A percentile compares a stretch with the other conserved stretches of the same genome.
phyloP scores from a whole-genome alignment of 2,329 filamentous ascomycete genomes.

The Graphiopsis chlorocephala region DNA sequence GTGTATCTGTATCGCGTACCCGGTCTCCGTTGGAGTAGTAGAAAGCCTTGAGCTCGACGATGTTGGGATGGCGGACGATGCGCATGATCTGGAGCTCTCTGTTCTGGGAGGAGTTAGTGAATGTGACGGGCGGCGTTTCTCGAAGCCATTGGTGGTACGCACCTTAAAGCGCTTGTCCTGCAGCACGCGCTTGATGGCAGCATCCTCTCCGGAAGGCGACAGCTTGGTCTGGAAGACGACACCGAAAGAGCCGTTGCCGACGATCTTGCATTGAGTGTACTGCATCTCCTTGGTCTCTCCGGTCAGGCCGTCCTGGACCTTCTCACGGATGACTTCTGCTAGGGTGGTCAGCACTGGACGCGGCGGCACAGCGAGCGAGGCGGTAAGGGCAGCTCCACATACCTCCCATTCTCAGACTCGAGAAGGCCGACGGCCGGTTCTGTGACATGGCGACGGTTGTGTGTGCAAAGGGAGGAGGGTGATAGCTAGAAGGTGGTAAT shows the following conservation, averaged over 20 bases:
- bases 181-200: constrained; percentile 96
- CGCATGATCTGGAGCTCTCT: constrained; percentile 99
- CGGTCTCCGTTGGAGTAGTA: constrained; percentile 99
- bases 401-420: constrained; percentile 94
- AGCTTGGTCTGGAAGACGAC: constrained; percentile 99
- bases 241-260: constrained; percentile 97
- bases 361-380: constrained; percentile 11
- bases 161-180: constrained; percentile 99
- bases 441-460: constrained; percentile 66
- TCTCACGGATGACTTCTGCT: constrained; percentile 93
- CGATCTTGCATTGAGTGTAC: constrained; percentile 99
- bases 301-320: constrained; percentile 96
- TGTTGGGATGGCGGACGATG: constrained; percentile 97
- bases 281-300: constrained; percentile 95
- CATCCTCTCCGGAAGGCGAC: constrained; percentile 95
- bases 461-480: neutral
- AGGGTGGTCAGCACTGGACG: constrained; percentile 34
- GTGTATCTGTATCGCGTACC: constrained; percentile 53
- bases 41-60: constrained; percentile 97
- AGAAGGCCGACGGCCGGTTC: constrained; percentile 87
- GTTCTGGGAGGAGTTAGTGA: constrained; percentile 61
- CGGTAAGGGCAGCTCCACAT: constrained; percentile 46
- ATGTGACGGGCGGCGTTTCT: constrained; percentile 15
- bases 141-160: neutral
- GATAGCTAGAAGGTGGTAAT: neutral